Evolutionary conservation across 805 yeast species (phyloP).

Genomic region (Pichia exigua): DNA sequence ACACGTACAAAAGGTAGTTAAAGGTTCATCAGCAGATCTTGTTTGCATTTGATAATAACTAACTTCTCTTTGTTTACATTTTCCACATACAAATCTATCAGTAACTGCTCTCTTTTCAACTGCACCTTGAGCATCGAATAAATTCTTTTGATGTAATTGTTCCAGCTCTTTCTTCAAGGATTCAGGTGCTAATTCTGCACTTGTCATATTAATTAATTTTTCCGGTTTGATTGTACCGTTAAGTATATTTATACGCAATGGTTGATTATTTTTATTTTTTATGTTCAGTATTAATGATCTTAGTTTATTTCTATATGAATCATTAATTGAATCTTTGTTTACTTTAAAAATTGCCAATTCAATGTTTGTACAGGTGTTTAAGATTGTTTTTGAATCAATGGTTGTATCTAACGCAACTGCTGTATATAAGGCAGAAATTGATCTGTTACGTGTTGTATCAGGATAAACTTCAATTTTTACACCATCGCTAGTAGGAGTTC

Average conservation of each 20-base stretch:
- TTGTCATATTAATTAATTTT: conserved; percentile 69
- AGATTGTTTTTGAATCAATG: conserved; percentile 41
- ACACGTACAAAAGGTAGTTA: conserved; percentile 97
- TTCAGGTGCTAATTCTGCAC: conserved; percentile 96
- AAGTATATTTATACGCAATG: conserved; percentile 61
- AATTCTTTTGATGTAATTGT: conserved; percentile 75
- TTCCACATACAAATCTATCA: conserved; percentile 94
- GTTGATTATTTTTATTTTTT: conserved; percentile 85
- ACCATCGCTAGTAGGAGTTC: conserved; percentile 79
- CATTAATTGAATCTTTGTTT: conserved; percentile 49
- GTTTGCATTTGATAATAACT: conserved; percentile 97
- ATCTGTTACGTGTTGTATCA: conserved; percentile 75
- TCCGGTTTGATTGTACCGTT: conserved; percentile 59
- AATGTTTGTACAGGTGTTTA: conserved; percentile 58
- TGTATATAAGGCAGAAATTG: conserved; percentile 76
- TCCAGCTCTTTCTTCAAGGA: conserved; percentile 79
- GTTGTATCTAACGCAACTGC: conserved; percentile 80
- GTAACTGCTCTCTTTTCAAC: conserved; percentile 93
- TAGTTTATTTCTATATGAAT: conserved; percentile 70
- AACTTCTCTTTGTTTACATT: conserved; percentile 95
- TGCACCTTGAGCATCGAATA: conserved; percentile 97
- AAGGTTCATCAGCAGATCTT: conserved; percentile 97
- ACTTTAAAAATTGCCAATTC: conserved; percentile 63
- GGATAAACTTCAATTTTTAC: conserved; percentile 61
- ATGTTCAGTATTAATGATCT: conserved; percentile 82